phyloP scores from a whole-genome alignment of 371 early-diverging fungal species.

The Cokeromyces recurvatus region DNA sequence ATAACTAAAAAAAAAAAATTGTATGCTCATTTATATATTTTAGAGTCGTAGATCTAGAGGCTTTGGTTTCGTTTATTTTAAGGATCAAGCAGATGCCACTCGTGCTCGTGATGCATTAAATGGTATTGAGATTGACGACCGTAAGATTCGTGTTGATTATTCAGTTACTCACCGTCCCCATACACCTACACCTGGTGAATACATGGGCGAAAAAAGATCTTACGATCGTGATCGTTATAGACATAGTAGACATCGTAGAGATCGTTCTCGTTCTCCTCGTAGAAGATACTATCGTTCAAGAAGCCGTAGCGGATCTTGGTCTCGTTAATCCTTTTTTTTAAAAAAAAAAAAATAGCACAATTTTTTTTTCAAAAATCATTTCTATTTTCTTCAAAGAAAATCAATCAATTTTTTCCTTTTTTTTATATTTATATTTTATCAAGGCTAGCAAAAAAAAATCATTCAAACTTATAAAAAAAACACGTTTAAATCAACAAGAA shows the following conservation, averaged over 20 bases:
- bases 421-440: too few species aligned
- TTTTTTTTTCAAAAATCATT: too few species aligned
- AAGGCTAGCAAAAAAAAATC: too few species aligned
- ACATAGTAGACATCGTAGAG: conserved; percentile 22
- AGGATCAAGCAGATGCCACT: conserved; percentile 68
- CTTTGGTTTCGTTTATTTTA: conserved; percentile 88
- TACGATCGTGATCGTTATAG: conserved; percentile 18
- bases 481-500: too few species aligned
- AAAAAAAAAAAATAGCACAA: neutral
- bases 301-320: conserved; percentile 41
- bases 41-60: conserved; percentile 55
- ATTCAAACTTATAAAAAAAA: too few species aligned
- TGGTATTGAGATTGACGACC: conserved; percentile 58
- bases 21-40: too few species aligned
- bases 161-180: conserved; percentile 66
- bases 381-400: too few species aligned
- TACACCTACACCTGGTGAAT: conserved; percentile 67
- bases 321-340: conserved; percentile 16
- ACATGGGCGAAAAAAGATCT: conserved; percentile 54
- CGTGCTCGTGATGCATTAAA: conserved; percentile 69
- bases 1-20: too few species aligned
- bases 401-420: too few species aligned
- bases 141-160: conserved; percentile 77
- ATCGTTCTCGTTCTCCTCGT: conserved; percentile 27
- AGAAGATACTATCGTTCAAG: conserved; percentile 32